These are phyloP conservation scores for Phytophthora europaea DNA, from an alignment of 352 stramenopile species.

Conservation along the genomic window DNA sequence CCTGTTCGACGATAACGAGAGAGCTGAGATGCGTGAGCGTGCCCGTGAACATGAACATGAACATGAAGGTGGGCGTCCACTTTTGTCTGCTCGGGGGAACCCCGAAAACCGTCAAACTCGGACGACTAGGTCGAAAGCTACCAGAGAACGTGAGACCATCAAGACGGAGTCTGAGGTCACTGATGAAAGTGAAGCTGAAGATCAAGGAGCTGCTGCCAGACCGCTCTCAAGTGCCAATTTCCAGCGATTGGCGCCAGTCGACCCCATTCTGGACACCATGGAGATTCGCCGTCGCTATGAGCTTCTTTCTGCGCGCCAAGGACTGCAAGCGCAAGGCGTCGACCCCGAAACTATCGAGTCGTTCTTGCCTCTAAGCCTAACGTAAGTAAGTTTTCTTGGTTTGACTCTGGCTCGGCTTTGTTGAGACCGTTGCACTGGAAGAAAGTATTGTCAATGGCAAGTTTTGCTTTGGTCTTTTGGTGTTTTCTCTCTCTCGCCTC, in stretches of 20 bases:
- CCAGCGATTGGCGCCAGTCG: neutral
- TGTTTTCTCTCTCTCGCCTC: neutral
- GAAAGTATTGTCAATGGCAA: slow-evolving; percentile 34
- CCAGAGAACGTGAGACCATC: neutral
- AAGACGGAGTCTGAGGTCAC: neutral
- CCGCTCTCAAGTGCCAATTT: slow-evolving; percentile 5
- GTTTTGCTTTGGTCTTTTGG: slow-evolving; percentile 15
- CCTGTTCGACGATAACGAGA: slow-evolving; percentile 25
- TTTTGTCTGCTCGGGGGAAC: neutral
- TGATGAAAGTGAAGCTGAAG: neutral
- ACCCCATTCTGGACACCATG: slow-evolving; percentile 12
- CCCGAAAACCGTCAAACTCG: slow-evolving; percentile 6
- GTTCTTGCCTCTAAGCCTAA: slow-evolving; percentile 14
- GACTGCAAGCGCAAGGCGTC: slow-evolving; percentile 16
- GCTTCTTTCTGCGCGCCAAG: slow-evolving; percentile 15
- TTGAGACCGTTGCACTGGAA: slow-evolving; percentile 20
- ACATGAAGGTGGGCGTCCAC: neutral
- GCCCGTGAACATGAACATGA: neutral
- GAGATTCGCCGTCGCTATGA: slow-evolving; percentile 28
- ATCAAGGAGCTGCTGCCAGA: neutral
- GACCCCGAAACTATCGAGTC: slow-evolving; percentile 20
- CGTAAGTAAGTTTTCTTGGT: slow-evolving; percentile 10
- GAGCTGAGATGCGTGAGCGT: slow-evolving; percentile 15
- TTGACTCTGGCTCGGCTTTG: slow-evolving; percentile 25
- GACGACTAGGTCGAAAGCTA: neutral